Base-by-base conservation (phyloP, 1,139 yeast species). In the Cylindricascospora bacillispora region DNA sequence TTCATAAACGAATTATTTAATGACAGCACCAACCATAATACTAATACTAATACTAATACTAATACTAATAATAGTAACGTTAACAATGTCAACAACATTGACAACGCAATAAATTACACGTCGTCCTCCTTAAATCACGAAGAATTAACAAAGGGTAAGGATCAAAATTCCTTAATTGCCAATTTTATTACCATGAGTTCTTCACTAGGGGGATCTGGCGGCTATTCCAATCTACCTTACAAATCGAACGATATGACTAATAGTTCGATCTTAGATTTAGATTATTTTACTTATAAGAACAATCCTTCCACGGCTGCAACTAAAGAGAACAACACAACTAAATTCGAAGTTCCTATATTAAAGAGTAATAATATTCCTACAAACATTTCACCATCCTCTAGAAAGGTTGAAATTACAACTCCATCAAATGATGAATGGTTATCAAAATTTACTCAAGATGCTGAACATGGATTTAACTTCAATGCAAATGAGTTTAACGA, bases 391-490 rank as follows among this genome's bases (percentile, higher is more conserved):
- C n/a, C n/a, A n/a, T n/a, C 13, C 25, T 15, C 25, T 2, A 27
- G 13, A 12, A 21, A 7, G 4, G 18, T 13, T 21, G 25, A 15
- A 6, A 13, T 4, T 3, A 22, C 29, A 21, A 27, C 13, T 16
- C 15, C 24, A 4, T 20, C 25, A 13, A 24, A 60, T 35, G 65
- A 70, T 38, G 73, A 77, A 48, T 70, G 92, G 93, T 47, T 81
- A 30, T 63, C 71, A 37, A 77, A 74, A 55, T 72, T 76, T 37
- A 70, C 75, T 29, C 30, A 25, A 13, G 67, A 64, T 35, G 65
- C 79, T 15, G 74, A 89, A 23, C 63, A 70, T 48, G 75, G 70
- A 44, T 41, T 57, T 45, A 50, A 62, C 18, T 40, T 52, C 7
- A 45, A 47, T 33, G 29, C 47, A 23, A 44, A 47, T 24, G 46